Conservation (phyloP, 768 basidiomycete species). For the Psilocybe subaeruginosa region DNA sequence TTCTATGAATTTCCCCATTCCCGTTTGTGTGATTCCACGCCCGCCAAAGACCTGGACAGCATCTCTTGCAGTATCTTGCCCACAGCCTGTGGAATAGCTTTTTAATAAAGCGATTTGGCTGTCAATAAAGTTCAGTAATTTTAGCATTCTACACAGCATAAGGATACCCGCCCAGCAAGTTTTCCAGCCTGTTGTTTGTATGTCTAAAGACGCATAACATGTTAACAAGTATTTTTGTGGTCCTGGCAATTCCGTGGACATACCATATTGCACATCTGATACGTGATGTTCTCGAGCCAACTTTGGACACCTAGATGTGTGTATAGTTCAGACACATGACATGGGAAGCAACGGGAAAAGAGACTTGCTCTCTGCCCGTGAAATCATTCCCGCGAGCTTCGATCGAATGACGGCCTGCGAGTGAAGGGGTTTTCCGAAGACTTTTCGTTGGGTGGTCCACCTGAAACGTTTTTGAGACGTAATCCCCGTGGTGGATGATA, state of each 20-base stretch:
- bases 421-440: conserved; percentile 86
- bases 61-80: conserved; percentile 66
- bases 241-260: conserved; percentile 6
- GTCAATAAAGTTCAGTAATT: neutral
- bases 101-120: conserved; percentile 78
- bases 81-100: conserved; percentile 63
- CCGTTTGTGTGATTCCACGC: conserved; percentile 80
- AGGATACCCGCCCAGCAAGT: conserved; percentile 63
- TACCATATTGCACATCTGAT: conserved; percentile 88
- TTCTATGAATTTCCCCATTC: conserved; percentile 80
- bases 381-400: conserved; percentile 90
- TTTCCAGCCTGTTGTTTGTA: conserved; percentile 78
- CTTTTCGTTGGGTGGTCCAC: conserved; percentile 89
- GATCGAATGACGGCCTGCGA: conserved; percentile 86
- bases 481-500: neutral
- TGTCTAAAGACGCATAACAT: conserved; percentile 32
- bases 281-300: conserved; percentile 88
- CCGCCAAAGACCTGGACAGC: conserved; percentile 78
- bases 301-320: conserved; percentile 56
- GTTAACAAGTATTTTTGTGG: neutral
- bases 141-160: neutral
- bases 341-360: neutral
- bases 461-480: conserved; percentile 31
- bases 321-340: conserved; percentile 5
- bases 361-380: conserved; percentile 55